Evolutionary conservation across 805 yeast genomes (phyloP), one percentile per base, ranked within the genome.

Genomic region (Clavispora fructus): DNA sequence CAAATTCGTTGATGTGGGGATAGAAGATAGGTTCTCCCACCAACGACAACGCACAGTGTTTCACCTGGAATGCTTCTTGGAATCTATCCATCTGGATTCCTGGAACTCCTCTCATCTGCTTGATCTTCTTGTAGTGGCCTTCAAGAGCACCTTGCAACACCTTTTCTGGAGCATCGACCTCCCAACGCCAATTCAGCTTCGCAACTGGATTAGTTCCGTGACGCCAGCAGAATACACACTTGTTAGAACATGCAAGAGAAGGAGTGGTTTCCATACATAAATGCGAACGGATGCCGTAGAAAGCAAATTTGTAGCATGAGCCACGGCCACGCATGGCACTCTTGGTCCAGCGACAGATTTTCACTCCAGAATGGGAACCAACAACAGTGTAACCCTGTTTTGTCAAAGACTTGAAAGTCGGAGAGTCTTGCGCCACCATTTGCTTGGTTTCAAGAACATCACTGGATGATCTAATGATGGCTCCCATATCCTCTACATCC

Each of bases 141-240:
- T 77, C 81, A 39, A 90, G 66, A 0, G 97, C 97, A 27, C 96
- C 96, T 40, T 86, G 80, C 46, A 90, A 62, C 42, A 90, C 87
- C 49, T 73, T 82, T 55, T 87, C 91, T 0, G 97, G 97, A 17
- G 85, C 83, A 64, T 90, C 97, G 12, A 89, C 87, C 58, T 89
- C 92, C 97, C 97, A 90, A 58, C 97, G 74, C 97, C 97, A 90
- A 51, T 70, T 71, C 49, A 85, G 84, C 27, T 95, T 90, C 14
- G 96, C 96, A 1, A 91, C 97, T 0, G 97, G 97, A 60, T 90
- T 91, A 2, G 97, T 90, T 41, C 97, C 97, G 65, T 90, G 97
- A 63, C 97, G 79, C 97, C 97, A 90, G 68, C 97, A 90, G 61
- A 90, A 90, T 5, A 91, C 97, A 75, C 97, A 90, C 63, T 90